Evolutionary conservation across 805 yeast species (phyloP).

Genomic region (Hanseniaspora jakobsenii): DNA sequence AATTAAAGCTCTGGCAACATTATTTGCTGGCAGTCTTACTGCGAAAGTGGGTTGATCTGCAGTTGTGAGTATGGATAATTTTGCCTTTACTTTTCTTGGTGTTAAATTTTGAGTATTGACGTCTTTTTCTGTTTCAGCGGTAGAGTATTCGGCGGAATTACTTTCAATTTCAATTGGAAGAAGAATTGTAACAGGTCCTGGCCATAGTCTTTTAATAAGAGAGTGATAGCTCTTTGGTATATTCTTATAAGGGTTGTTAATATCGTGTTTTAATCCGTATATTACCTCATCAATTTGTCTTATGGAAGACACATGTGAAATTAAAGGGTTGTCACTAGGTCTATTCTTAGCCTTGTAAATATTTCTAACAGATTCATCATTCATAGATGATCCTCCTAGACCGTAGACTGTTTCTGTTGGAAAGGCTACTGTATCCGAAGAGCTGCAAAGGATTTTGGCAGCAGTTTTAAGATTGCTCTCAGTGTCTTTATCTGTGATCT

Average conservation of each 20-base stretch:
- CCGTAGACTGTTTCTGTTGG: slow-evolving; percentile 98
- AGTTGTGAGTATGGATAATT: slow-evolving; percentile 65
- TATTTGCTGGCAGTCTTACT: slow-evolving; percentile 75
- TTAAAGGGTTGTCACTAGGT: slow-evolving; percentile 91
- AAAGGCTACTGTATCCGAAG: slow-evolving; percentile 65
- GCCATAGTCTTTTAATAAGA: slow-evolving; percentile 70
- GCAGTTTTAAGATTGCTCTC: slow-evolving; percentile 44
- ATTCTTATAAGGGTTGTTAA: slow-evolving; percentile 25
- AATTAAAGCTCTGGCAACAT: slow-evolving; percentile 82
- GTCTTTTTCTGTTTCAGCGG: no score
- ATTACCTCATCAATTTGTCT: slow-evolving; percentile 57
- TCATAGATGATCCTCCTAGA: slow-evolving; percentile 74
- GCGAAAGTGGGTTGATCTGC: slow-evolving; percentile 86
- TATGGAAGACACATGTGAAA: slow-evolving; percentile 72
- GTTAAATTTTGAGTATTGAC: no score
- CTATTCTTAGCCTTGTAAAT: slow-evolving; percentile 84
- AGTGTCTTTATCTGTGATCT: slow-evolving; percentile 43
- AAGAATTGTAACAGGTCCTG: slow-evolving; percentile 86
- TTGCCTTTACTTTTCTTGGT: slow-evolving; percentile 19
- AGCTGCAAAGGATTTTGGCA: slow-evolving; percentile 38
- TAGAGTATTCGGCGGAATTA: no score
- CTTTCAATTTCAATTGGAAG: slow-evolving; percentile 44
- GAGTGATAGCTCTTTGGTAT: slow-evolving; percentile 61
- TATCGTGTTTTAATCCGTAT: slow-evolving; percentile 26
- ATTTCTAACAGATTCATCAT: slow-evolving; percentile 56